A percentile compares a stretch with the other conserved stretches of the same genome.
Evolutionary conservation across 2,329 filamentous ascomycete species (phyloP).

Genomic region (Pseudogymnoascus sp.): DNA sequence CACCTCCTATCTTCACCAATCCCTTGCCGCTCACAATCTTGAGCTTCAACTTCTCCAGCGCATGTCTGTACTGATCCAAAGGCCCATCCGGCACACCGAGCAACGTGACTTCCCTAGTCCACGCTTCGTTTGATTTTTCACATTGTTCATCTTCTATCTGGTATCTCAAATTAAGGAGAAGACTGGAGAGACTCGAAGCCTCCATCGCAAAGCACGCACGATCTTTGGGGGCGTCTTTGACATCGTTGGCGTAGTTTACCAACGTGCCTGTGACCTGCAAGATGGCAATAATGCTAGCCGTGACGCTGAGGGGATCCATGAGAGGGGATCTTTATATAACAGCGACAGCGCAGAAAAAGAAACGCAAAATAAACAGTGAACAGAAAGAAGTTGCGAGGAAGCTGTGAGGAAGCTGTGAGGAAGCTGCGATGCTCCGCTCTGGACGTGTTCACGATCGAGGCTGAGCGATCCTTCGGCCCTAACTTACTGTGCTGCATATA

Average conservation of each 20-base stretch:
- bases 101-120: background rate
- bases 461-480: background rate
- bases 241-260: background rate
- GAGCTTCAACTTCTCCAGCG: background rate
- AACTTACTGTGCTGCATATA: background rate
- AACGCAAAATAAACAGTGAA: background rate
- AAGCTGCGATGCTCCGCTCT: background rate
- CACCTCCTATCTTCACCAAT: background rate
- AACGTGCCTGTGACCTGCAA: background rate
- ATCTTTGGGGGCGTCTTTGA: slow-evolving; percentile 10
- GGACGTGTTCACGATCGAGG: background rate
- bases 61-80: background rate
- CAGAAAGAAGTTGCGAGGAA: too few relatives aligned
- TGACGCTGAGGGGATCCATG: slow-evolving; percentile 5
- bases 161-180: background rate
- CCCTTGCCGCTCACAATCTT: background rate
- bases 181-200: background rate
- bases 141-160: background rate
- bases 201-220: background rate
- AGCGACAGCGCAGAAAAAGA: background rate
- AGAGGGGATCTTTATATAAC: background rate
- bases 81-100: background rate
- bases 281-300: slow-evolving; percentile 4
- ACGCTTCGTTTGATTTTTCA: background rate
- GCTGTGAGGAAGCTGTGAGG: too few relatives aligned